Conservation (phyloP, 768 basidiomycete species). For the Tricholoma sp. region DNA sequence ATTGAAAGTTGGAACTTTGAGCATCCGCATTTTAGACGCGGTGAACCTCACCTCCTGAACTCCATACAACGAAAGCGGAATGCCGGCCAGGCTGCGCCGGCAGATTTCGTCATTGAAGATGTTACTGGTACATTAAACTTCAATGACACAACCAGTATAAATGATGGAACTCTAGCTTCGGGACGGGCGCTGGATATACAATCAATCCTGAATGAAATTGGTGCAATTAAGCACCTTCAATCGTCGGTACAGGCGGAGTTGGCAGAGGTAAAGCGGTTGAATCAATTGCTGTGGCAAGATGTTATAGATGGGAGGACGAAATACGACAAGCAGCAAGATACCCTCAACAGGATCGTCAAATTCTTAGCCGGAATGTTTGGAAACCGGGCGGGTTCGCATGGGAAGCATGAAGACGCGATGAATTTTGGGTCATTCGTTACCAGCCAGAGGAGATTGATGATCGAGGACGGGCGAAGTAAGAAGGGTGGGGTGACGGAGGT, state of each 20-base stretch:
- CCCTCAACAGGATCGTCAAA: conserved; percentile 90
- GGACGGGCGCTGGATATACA: conserved; percentile 70
- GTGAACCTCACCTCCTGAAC: conserved; percentile 82
- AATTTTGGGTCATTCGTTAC: conserved; percentile 39
- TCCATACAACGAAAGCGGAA: conserved; percentile 88
- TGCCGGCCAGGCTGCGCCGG: conserved; percentile 32
- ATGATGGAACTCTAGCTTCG: conserved; percentile 15
- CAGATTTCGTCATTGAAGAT: conserved; percentile 18
- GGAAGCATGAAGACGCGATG: conserved; percentile 27
- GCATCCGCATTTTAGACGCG: conserved; percentile 84
- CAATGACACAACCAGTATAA: conserved; percentile 1
- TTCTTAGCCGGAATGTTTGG: conserved; percentile 94
- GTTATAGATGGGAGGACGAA: conserved; percentile 69
- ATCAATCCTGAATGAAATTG: conserved; percentile 76
- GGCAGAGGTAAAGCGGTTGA: conserved; percentile 81
- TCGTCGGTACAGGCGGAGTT: conserved; percentile 84
- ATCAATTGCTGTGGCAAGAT: conserved; percentile 90
- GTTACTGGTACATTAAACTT: too few species aligned
- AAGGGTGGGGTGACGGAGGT: conserved; percentile 21
- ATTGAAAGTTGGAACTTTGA: conserved; percentile 90
- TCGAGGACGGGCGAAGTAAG: conserved; percentile 47
- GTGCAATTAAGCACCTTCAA: conserved; percentile 88
- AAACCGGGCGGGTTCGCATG: conserved; percentile 32
- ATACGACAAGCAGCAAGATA: conserved; percentile 92
- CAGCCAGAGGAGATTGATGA: conserved; percentile 57